These are phyloP conservation scores for Metarhizium humberi DNA, from an alignment of 2,329 filamentous ascomycete species.

Conservation along the genomic window DNA sequence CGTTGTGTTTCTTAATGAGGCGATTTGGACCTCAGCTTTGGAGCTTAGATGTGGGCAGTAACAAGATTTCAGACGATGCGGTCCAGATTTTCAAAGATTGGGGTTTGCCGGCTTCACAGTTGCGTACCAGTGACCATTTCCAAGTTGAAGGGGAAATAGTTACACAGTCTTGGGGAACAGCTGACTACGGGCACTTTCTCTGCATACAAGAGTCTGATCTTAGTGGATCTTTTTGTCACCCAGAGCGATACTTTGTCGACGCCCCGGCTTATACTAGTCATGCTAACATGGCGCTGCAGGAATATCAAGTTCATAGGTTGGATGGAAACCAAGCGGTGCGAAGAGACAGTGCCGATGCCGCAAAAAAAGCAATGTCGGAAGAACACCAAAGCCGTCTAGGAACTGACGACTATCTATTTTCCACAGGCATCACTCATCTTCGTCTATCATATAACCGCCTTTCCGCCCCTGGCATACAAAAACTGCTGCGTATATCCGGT, in stretches of 20 bases:
- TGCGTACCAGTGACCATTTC: constrained; percentile 29
- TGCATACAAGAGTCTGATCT: constrained; percentile 37
- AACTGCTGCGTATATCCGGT: constrained; percentile 30
- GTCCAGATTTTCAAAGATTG: constrained; percentile 21
- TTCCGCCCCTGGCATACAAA: constrained; percentile 32
- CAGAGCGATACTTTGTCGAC: constrained; percentile 38
- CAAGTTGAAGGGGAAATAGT: constrained; percentile 37
- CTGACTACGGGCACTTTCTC: constrained; percentile 30
- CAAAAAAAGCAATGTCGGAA: constrained; percentile 12
- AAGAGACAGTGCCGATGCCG: constrained; percentile 19
- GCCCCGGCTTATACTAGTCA: constrained; percentile 26
- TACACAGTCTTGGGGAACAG: constrained; percentile 17
- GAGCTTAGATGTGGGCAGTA: constrained; percentile 47
- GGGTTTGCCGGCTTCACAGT: constrained; percentile 22
- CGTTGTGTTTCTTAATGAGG: constrained; percentile 17
- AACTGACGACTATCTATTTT: constrained; percentile 10
- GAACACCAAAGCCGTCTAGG: constrained; percentile 8
- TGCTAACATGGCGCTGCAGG: background rate
- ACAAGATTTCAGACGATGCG: constrained; percentile 38
- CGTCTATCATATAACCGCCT: constrained; percentile 41
- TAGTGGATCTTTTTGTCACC: constrained; percentile 35
- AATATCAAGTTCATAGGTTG: background rate
- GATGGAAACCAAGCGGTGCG: constrained; percentile 9
- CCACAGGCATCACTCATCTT: constrained; percentile 40
- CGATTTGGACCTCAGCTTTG: constrained; percentile 36